phyloP scores from a whole-genome alignment of 2,329 filamentous ascomycete species.

The Penicillium corylophilum region DNA sequence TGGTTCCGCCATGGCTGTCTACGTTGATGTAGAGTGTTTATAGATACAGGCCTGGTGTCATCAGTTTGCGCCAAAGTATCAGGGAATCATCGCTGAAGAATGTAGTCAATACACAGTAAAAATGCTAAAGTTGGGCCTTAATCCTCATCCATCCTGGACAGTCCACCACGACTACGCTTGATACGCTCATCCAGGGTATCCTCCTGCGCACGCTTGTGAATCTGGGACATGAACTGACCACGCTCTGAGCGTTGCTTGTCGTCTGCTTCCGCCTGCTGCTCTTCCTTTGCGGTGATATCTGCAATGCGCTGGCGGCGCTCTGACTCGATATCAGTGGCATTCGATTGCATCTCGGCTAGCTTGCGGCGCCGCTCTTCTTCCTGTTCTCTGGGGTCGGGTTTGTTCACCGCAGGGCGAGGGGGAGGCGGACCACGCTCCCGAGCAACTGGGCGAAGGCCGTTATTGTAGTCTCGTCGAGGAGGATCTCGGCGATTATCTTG shows the following conservation, averaged over 20 bases:
- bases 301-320: slow-evolving; percentile 68
- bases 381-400: slow-evolving; percentile 23
- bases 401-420: slow-evolving; percentile 12
- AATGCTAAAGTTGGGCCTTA: not conserved
- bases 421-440: slow-evolving; percentile 17
- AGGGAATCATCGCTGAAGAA: not conserved
- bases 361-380: slow-evolving; percentile 46
- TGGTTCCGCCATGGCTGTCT: not conserved
- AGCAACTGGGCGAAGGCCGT: slow-evolving; percentile 15
- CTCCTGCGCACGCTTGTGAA: slow-evolving; percentile 35
- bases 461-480: slow-evolving; percentile 23
- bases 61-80: not conserved
- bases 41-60: not conserved
- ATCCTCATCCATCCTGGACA: slow-evolving; percentile 32
- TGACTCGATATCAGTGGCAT: slow-evolving; percentile 67
- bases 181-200: slow-evolving; percentile 38
- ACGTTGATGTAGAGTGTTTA: not conserved
- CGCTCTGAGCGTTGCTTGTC: slow-evolving; percentile 47
- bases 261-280: slow-evolving; percentile 64
- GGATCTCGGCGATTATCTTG: slow-evolving; percentile 20
- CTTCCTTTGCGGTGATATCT: slow-evolving; percentile 65
- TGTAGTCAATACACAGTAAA: not conserved
- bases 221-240: slow-evolving; percentile 34
- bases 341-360: slow-evolving; percentile 71
- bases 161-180: slow-evolving; percentile 33